Evolutionary conservation across 106 monocot species (phyloP).

Genomic region (Allium fistulosum): DNA sequence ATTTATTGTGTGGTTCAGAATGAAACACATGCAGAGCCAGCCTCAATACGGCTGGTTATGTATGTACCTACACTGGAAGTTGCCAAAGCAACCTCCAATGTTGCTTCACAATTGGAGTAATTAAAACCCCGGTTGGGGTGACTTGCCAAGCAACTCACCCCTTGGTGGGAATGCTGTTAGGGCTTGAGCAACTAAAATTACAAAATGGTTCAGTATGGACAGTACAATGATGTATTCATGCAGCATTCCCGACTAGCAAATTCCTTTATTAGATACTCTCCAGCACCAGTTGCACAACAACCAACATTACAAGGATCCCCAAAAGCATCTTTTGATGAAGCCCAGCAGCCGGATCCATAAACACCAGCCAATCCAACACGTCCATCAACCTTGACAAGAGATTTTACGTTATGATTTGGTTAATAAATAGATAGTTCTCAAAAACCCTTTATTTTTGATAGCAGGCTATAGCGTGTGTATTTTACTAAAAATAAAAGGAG

Average conservation of each 20-base stretch:
- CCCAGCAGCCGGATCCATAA: constrained; percentile 97
- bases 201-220: neutral
- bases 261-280: constrained; percentile 85
- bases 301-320: constrained; percentile 69
- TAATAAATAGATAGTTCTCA: neutral
- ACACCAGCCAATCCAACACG: constrained; percentile 94
- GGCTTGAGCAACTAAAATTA: no score
- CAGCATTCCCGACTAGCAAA: constrained; percentile 96
- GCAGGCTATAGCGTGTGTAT: no score
- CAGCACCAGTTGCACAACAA: constrained; percentile 95
- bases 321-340: constrained; percentile 77
- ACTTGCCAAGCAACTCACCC: no score
- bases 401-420: neutral
- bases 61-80: no score
- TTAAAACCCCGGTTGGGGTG: no score
- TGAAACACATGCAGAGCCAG: no score
- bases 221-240: constrained; percentile 74
- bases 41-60: no score
- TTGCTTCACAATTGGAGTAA: no score
- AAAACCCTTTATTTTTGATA: neutral
- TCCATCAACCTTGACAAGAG: constrained; percentile 61
- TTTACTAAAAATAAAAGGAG: neutral
- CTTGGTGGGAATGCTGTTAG: no score
- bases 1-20: no score
- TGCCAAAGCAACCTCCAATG: no score